phyloP scores from a whole-genome alignment of 768 basidiomycete species.

The Pisolithus microcarpus region DNA sequence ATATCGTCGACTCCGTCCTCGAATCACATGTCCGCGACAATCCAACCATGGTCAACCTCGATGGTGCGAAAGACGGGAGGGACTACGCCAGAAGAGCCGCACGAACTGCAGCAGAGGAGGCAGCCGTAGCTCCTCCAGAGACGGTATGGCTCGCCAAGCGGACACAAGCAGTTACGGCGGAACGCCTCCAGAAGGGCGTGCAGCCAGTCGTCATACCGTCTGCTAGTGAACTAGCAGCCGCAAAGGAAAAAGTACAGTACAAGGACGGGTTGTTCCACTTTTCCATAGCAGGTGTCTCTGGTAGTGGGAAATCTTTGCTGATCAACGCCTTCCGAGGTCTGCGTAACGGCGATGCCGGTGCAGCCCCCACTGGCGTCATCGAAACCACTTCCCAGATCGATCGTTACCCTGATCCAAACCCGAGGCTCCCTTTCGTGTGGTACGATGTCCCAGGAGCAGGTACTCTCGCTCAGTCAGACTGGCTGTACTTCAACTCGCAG shows the following conservation, averaged over 20 bases:
- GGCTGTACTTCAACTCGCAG: constrained; percentile 24
- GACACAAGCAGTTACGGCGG: constrained; percentile 3
- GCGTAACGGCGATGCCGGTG: constrained; percentile 8
- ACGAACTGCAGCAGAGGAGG: neutral
- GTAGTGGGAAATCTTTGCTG: constrained; percentile 25
- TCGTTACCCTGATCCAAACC: constrained; percentile 19
- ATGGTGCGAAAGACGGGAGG: neutral
- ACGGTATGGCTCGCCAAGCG: neutral
- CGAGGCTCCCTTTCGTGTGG: constrained; percentile 15
- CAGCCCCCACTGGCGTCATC: constrained; percentile 17
- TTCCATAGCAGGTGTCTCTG: constrained; percentile 20
- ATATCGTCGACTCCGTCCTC: neutral
- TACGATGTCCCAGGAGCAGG: constrained; percentile 26
- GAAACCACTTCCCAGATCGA: constrained; percentile 16
- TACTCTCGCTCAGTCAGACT: constrained; percentile 17
- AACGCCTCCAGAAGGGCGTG: constrained; percentile 7
- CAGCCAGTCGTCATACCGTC: constrained; percentile 14
- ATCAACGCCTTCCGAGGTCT: constrained; percentile 24
- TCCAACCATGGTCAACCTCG: constrained; percentile 1
- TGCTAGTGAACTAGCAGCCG: constrained; percentile 5
- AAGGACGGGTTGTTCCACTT: constrained; percentile 21
- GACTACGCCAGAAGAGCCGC: neutral
- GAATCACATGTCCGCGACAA: constrained; percentile 1
- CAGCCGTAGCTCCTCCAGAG: neutral
- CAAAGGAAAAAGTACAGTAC: constrained; percentile 5